A percentile compares a stretch with the other conserved stretches of the same genome.
These are phyloP conservation scores for Myriosclerotinia duriaeana DNA, from an alignment of 2,329 filamentous ascomycete genomes.

Conservation along the genomic window DNA sequence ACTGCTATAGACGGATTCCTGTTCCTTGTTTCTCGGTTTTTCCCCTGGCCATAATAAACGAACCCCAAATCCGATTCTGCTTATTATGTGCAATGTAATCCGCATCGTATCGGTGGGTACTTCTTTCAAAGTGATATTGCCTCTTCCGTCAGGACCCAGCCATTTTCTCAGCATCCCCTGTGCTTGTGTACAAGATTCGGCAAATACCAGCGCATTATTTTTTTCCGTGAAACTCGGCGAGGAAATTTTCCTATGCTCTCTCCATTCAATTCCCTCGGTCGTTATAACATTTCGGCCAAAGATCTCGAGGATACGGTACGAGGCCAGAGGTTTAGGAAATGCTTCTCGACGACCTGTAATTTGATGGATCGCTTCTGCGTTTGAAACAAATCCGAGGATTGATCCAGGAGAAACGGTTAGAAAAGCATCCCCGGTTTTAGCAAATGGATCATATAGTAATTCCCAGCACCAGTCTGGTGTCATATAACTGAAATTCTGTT, in stretches of 20 bases:
- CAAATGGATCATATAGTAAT: constrained; percentile 57
- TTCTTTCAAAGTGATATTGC: constrained; percentile 48
- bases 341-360: constrained; percentile 65
- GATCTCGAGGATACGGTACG: constrained; percentile 59
- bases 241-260: constrained; percentile 69
- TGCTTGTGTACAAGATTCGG: constrained; percentile 63
- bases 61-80: constrained; percentile 70
- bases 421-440: constrained; percentile 61
- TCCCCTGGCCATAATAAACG: constrained; percentile 63
- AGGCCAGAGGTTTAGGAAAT: constrained; percentile 66
- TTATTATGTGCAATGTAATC: constrained; percentile 58
- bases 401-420: constrained; percentile 59
- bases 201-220: constrained; percentile 68
- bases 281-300: constrained; percentile 73
- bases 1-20: constrained; percentile 45
- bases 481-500: constrained; percentile 47
- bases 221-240: constrained; percentile 73
- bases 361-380: constrained; percentile 54
- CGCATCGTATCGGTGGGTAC: constrained; percentile 66
- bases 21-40: constrained; percentile 47
- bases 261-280: constrained; percentile 69
- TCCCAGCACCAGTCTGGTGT: constrained; percentile 60
- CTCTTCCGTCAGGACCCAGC: constrained; percentile 47
- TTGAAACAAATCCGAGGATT: constrained; percentile 55
- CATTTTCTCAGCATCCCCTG: constrained; percentile 60